Percentiles rank a stretch among this genome's conserved stretches.
phyloP scores from a whole-genome alignment of 441 rosid species.

The Croton laevigatus region DNA sequence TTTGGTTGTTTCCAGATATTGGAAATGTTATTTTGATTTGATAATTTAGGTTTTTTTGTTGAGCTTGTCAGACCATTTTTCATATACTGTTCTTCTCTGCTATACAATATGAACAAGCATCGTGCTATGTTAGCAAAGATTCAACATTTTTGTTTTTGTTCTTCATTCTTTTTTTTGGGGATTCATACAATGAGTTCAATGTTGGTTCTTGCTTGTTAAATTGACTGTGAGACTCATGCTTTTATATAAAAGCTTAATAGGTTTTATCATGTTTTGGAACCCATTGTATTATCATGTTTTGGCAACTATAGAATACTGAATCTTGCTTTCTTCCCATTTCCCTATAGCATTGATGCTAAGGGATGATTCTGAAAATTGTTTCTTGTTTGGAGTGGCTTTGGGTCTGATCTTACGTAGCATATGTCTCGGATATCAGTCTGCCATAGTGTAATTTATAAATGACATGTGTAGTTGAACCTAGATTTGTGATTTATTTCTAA shows the following conservation, averaged over 20 bases:
- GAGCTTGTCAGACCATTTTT: neutral
- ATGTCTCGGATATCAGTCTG: neutral
- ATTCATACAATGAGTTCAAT: neutral
- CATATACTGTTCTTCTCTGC: neutral
- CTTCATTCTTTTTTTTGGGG: neutral
- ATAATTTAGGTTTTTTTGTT: neutral
- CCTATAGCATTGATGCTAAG: neutral
- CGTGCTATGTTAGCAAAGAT: neutral
- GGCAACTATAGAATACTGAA: neutral
- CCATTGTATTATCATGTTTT: neutral
- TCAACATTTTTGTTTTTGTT: neutral
- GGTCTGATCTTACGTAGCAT: neutral
- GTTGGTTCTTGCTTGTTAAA: neutral
- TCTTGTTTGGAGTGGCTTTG: neutral
- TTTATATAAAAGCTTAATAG: neutral
- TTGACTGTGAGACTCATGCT: neutral
- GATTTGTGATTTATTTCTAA: neutral
- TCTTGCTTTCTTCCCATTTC: neutral
- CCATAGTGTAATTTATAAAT: neutral
- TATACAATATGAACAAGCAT: neutral
- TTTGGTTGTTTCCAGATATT: neutral
- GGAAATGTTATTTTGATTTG: slow-evolving; percentile 5
- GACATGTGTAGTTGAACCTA: neutral
- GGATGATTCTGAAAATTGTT: neutral
- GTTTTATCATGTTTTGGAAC: neutral